Conservation (phyloP, 2,329 filamentous ascomycete species). For the Grosmannia serpens region DNA sequence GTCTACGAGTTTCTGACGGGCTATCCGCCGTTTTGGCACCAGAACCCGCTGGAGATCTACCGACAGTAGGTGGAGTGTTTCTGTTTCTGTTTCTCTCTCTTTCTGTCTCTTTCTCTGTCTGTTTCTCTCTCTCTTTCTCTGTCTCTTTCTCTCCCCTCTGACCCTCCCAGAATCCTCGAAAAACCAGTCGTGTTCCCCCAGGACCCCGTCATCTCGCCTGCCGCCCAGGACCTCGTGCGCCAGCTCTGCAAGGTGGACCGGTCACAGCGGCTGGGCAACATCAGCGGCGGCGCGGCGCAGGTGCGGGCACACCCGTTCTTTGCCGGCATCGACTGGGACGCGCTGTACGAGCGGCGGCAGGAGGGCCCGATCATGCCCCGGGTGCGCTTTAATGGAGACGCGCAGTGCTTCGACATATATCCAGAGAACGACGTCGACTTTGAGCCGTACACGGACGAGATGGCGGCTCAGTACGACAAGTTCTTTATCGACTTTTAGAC, state of each 20-base stretch:
- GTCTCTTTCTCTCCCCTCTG: background rate
- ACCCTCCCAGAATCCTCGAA: conserved; percentile 54
- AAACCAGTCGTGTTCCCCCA: conserved; percentile 65
- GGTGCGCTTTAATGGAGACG: conserved; percentile 59
- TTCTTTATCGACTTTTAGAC: conserved; percentile 59
- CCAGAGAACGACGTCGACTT: conserved; percentile 60
- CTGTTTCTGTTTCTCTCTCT: background rate
- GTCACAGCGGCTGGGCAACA: conserved; percentile 66
- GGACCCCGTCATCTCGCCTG: conserved; percentile 50
- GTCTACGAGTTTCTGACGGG: conserved; percentile 79
- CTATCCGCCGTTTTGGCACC: conserved; percentile 78
- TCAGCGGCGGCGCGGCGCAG: conserved; percentile 57
- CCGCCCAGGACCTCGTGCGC: conserved; percentile 64
- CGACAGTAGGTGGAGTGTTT: conserved; percentile 54
- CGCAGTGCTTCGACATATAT: conserved; percentile 73
- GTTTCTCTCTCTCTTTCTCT: background rate
- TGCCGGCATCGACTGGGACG: conserved; percentile 60
- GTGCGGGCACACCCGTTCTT: conserved; percentile 75
- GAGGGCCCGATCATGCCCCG: conserved; percentile 67
- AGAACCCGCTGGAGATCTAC: conserved; percentile 79
- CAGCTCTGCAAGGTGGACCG: conserved; percentile 70
- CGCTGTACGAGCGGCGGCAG: conserved; percentile 50
- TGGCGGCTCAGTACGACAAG: conserved; percentile 57
- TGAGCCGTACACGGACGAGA: conserved; percentile 57
- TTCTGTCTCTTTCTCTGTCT: background rate